These are phyloP conservation scores for Candida berthetii DNA, from an alignment of 805 yeast genomes.

Conservation along the genomic window DNA sequence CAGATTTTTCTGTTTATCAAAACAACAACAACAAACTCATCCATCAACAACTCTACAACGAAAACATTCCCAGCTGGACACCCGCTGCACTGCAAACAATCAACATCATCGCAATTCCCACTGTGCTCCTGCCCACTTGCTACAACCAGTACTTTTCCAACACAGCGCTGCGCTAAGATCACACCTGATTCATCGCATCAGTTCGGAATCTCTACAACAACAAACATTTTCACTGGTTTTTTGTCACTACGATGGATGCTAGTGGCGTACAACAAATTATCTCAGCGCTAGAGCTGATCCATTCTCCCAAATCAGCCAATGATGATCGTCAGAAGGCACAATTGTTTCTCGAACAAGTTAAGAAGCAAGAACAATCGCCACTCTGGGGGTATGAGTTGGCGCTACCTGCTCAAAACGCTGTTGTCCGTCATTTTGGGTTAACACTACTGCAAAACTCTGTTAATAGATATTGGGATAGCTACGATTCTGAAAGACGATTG, in stretches of 20 bases:
- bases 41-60: no score
- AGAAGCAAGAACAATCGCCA: slow-evolving; percentile 78
- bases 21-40: no score
- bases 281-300: slow-evolving; percentile 69
- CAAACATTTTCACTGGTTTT: neutral
- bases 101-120: no score
- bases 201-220: no score
- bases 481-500: slow-evolving; percentile 49
- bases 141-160: no score
- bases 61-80: no score
- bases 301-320: slow-evolving; percentile 60
- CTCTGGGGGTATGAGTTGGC: slow-evolving; percentile 89
- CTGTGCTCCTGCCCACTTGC: no score
- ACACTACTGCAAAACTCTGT: slow-evolving; percentile 74
- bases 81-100: no score
- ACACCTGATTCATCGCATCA: no score
- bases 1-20: no score
- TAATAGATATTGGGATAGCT: slow-evolving; percentile 43
- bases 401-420: slow-evolving; percentile 50
- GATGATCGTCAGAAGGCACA: slow-evolving; percentile 51
- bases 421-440: slow-evolving; percentile 88
- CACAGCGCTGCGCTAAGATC: no score
- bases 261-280: slow-evolving; percentile 69
- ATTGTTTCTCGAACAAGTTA: slow-evolving; percentile 67
- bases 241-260: slow-evolving; percentile 44